Base-by-base conservation (phyloP, 345 rosid genomes). In the Xanthoceras sorbifolium region DNA sequence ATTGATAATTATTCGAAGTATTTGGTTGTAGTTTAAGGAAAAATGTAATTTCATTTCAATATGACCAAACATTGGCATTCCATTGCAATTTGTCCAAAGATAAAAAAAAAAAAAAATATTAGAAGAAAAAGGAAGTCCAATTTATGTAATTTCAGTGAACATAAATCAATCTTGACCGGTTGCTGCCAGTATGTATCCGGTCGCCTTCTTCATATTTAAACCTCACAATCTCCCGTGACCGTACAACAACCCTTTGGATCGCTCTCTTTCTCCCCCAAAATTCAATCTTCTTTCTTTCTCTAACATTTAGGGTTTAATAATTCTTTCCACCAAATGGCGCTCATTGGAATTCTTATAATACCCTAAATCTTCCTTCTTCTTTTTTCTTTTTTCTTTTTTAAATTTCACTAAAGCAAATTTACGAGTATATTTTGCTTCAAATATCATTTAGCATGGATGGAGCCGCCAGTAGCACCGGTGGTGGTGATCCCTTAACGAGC, bases 391-490 rank as follows among this genome's bases (percentile, higher is more conserved):
- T 7, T 10, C 18, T n/a, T 32, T 69, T 0, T 34, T 17, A 0
- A 2, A 57, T 36, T 32, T 29, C 46, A 42, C 46, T 9, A 57
- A 31, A 1, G 25, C 10, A 6, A 42, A 1, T 42, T 44, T 40
- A 18, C 55, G 2, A 3, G 61, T 63, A 14, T 31, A 6, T 17
- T 26, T 26, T 15, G 26, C 23, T 50, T 69, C 3, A 20, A 20
- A 31, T 59, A 40, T 62, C 40, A 14, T 44, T 64, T 78, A 64
- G 29, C 36, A 82, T 80, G 88, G 88, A 80, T 34, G 88, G 81
- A 46, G 73, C 75, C 6, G 44, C 74, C 74, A 71, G 73, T n/a
- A 32, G 74, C 74, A 69, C 65, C 6, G 25, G 14, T 64, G 76
- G 82, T 72, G 84, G 77, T 31, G 78, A 75, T 76, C 54, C 75